A percentile compares a stretch with the other conserved stretches of the same genome.
Conservation (phyloP, 2,329 filamentous ascomycete genomes). For the Annulohypoxylon truncatum region DNA sequence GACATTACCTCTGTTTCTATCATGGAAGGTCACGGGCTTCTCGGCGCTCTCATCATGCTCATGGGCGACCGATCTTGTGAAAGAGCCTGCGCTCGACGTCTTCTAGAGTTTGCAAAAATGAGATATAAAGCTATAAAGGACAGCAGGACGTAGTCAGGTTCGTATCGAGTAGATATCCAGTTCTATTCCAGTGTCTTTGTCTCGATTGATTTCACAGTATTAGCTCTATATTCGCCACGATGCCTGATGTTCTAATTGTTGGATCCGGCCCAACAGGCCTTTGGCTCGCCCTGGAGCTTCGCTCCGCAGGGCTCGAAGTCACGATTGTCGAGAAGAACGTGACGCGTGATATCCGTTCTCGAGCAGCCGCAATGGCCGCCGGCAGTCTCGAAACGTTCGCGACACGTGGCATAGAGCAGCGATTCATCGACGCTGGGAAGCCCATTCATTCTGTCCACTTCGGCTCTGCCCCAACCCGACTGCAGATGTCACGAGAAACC, state of each 20-base stretch:
- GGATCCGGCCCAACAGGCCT: not conserved
- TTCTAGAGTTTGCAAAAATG: not conserved
- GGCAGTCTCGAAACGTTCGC: not conserved
- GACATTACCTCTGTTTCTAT: not conserved
- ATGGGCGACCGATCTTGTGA: not conserved
- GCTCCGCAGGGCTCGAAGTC: not conserved
- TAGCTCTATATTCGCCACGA: not conserved
- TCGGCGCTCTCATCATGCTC: not conserved
- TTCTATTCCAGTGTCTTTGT: not conserved
- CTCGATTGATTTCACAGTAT: not conserved
- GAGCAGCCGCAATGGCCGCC: not conserved
- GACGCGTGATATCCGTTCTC: not conserved
- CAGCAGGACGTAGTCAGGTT: not conserved
- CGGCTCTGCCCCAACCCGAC: not conserved
- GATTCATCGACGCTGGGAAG: not conserved
- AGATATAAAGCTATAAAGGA: not conserved
- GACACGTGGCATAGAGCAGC: not conserved
- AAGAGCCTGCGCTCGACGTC: not conserved
- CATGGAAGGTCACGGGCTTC: not conserved
- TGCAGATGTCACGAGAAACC: not conserved
- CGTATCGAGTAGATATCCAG: not conserved
- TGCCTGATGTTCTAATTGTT: not conserved
- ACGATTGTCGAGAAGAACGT: not conserved
- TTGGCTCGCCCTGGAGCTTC: not conserved
- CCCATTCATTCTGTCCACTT: not conserved